These are phyloP conservation scores for Irpex sp. DNA, from an alignment of 1,284 basidiomycete genomes.

Conservation along the genomic window DNA sequence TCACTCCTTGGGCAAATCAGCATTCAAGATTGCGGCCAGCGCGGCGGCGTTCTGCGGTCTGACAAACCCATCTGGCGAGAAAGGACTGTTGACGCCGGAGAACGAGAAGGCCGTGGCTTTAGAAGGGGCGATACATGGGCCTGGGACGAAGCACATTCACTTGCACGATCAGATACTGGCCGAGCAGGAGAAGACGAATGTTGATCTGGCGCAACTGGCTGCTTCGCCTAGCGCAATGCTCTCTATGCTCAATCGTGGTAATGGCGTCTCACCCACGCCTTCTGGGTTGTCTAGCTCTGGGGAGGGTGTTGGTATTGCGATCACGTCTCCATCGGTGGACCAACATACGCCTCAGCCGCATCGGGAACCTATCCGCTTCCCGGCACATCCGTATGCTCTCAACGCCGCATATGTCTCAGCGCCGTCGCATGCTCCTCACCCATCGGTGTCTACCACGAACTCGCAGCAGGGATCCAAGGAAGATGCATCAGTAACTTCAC, in stretches of 20 bases:
- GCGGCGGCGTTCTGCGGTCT: conserved; percentile 34
- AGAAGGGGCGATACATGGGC: conserved; percentile 37
- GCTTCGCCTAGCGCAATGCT: conserved; percentile 12
- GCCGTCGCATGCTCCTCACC: conserved; percentile 1
- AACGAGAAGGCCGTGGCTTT: conserved; percentile 32
- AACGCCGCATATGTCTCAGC: conserved; percentile 29
- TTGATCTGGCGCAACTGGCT: conserved; percentile 19
- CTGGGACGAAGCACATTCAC: conserved; percentile 39
- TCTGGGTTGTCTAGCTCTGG: conserved; percentile 23
- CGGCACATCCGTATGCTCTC: conserved; percentile 56
- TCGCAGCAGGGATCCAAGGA: conserved; percentile 9
- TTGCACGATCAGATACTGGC: conserved; percentile 21
- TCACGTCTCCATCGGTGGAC: conserved; percentile 45
- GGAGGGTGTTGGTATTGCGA: conserved; percentile 55
- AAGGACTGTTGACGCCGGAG: conserved; percentile 19
- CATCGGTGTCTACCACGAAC: background rate
- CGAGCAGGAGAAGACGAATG: conserved; percentile 5
- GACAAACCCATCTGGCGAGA: conserved; percentile 9
- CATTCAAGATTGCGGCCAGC: conserved; percentile 37
- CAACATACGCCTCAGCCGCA: conserved; percentile 24
- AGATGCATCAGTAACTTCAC: conserved; percentile 30
- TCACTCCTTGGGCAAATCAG: conserved; percentile 56
- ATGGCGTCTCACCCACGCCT: conserved; percentile 26
- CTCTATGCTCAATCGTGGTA: conserved; percentile 9
- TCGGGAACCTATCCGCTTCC: conserved; percentile 33